Evolutionary conservation across 441 rosid species (phyloP).

Genomic region (Eutrema salsugineum): DNA sequence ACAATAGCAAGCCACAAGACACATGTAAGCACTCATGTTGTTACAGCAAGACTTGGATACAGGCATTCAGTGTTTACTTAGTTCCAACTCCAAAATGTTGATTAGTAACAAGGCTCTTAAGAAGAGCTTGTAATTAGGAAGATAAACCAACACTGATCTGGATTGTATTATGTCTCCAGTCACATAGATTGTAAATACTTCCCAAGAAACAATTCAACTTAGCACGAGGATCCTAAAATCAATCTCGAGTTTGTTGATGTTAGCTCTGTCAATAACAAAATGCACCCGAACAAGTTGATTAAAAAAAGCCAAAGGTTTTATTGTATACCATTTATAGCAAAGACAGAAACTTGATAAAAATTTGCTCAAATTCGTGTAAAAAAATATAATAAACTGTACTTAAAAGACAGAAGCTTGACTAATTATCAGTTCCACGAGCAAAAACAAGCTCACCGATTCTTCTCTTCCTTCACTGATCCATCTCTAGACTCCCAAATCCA

Average conservation of each 20-base stretch:
- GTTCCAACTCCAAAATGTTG: neutral
- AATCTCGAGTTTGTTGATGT: neutral
- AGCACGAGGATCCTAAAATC: no score
- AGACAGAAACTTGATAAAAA: constrained; percentile 20
- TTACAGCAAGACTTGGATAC: neutral
- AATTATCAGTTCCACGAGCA: constrained; percentile 11
- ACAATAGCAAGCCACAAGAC: neutral
- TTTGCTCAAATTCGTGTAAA: constrained; percentile 13
- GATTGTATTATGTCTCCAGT: neutral
- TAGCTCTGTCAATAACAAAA: neutral
- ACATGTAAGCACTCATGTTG: neutral
- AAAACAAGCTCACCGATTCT: constrained; percentile 25
- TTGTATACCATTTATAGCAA: constrained; percentile 11
- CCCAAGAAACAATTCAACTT: neutral
- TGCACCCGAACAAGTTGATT: neutral
- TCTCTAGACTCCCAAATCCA: neutral
- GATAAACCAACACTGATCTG: neutral
- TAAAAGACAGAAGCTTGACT: constrained; percentile 14
- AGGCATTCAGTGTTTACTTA: neutral
- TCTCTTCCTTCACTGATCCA: neutral
- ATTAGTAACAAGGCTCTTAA: neutral
- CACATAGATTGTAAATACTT: neutral
- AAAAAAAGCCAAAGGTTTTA: constrained; percentile 10
- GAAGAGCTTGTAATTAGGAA: neutral
- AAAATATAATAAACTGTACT: constrained; percentile 16